These are phyloP conservation scores for Entomortierella parvispora DNA, from an alignment of 192 early-diverging fungal genomes.

Conservation along the genomic window DNA sequence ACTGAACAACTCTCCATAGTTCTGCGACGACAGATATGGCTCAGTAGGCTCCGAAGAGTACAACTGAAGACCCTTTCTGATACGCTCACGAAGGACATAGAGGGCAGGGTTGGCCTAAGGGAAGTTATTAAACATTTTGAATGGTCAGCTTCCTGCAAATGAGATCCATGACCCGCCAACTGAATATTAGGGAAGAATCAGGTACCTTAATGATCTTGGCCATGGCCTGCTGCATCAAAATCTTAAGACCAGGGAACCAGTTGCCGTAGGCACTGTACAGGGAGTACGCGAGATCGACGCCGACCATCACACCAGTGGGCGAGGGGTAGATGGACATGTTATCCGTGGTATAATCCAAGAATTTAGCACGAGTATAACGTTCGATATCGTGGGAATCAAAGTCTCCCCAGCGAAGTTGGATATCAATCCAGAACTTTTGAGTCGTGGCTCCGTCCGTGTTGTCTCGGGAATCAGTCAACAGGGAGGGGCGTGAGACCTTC, in stretches of 20 bases:
- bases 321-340: slow-evolving; percentile 99
- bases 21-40: slow-evolving; percentile 94
- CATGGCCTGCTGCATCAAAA: slow-evolving; percentile 96
- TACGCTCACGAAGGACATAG: slow-evolving; percentile 97
- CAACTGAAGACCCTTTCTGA: slow-evolving; percentile 97
- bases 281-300: slow-evolving; percentile 98
- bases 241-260: slow-evolving; percentile 99
- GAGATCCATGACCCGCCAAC: too few relatives aligned
- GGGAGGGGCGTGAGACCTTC: slow-evolving; percentile 95
- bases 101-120: slow-evolving; percentile 96
- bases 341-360: slow-evolving; percentile 97
- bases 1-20: slow-evolving; percentile 96
- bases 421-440: slow-evolving; percentile 98
- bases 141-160: too few relatives aligned
- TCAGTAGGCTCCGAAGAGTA: slow-evolving; percentile 99
- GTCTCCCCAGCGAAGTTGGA: slow-evolving; percentile 98
- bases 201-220: slow-evolving; percentile 99
- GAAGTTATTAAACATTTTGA: too few relatives aligned
- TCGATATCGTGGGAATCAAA: slow-evolving; percentile 99
- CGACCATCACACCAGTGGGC: slow-evolving; percentile 95
- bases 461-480: slow-evolving; percentile 93
- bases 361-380: slow-evolving; percentile 97
- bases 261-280: slow-evolving; percentile 95
- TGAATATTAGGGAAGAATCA: too few relatives aligned
- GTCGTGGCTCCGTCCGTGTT: slow-evolving; percentile 97